Conservation (phyloP, 495 filamentous ascomycete species). For the Aspergillus leporis region DNA sequence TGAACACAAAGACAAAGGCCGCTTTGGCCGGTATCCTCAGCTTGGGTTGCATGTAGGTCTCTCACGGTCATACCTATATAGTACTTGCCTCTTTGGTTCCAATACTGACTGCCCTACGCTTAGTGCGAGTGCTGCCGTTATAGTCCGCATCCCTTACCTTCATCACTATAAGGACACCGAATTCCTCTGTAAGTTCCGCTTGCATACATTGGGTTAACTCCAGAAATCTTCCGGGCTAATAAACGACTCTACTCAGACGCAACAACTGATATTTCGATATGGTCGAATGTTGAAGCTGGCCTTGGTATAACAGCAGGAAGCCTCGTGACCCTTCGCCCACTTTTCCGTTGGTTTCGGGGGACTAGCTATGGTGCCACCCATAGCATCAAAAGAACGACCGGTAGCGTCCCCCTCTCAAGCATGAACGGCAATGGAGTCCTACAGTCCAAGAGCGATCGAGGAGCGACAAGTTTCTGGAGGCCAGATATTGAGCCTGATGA, state of each 20-base stretch:
- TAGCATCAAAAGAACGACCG: conserved; percentile 27
- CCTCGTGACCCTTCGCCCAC: conserved; percentile 47
- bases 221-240: conserved; percentile 14
- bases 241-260: conserved; percentile 28
- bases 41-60: conserved; percentile 43
- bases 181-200: conserved; percentile 32
- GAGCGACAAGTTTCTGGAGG: conserved; percentile 32
- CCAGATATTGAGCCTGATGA: conserved; percentile 33
- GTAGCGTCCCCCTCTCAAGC: conserved; percentile 37
- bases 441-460: conserved; percentile 21
- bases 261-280: conserved; percentile 45
- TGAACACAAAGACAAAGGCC: conserved; percentile 37
- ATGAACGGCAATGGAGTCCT: conserved; percentile 26
- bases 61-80: not conserved
- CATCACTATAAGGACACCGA: conserved; percentile 29
- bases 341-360: conserved; percentile 48
- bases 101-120: conserved; percentile 4
- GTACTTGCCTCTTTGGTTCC: not conserved
- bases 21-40: conserved; percentile 40
- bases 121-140: conserved; percentile 40
- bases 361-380: conserved; percentile 29
- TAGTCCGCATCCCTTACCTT: conserved; percentile 40
- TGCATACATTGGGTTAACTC: not conserved
- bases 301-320: conserved; percentile 49
- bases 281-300: conserved; percentile 48